A percentile compares a stretch with the other conserved stretches of the same genome.
These are phyloP conservation scores for Pseudocercospora macadamiae DNA, from an alignment of 2,329 filamentous ascomycete genomes.

Conservation along the genomic window DNA sequence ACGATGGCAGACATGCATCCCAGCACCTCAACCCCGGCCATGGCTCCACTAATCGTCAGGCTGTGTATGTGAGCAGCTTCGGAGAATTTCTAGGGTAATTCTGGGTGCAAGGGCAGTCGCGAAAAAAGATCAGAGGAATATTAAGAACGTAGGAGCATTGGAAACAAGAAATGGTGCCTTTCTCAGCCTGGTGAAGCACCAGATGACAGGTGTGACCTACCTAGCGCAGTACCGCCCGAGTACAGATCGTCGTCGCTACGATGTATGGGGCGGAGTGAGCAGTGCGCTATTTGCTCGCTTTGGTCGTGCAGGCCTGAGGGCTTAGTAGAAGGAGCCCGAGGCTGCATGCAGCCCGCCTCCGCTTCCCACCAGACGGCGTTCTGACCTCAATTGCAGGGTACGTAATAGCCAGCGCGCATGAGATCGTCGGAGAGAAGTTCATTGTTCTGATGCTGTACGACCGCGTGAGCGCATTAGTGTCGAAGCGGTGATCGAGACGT, in stretches of 20 bases:
- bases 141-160: background rate
- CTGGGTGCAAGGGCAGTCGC: background rate
- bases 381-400: background rate
- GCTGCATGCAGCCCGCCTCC: background rate
- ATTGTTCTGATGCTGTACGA: background rate
- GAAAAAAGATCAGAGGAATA: background rate
- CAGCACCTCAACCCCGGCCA: slow-evolving; percentile 40
- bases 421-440: background rate
- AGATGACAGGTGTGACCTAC: slow-evolving; percentile 2
- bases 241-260: background rate
- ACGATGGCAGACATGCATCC: slow-evolving; percentile 48
- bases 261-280: background rate
- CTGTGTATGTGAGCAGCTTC: background rate
- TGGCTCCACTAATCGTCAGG: background rate
- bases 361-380: background rate
- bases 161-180: background rate
- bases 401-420: background rate
- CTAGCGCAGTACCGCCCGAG: background rate
- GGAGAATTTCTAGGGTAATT: background rate
- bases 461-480: background rate
- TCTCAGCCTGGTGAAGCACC: background rate
- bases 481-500: background rate
- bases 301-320: background rate
- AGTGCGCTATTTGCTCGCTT: background rate
- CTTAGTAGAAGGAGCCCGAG: background rate